phyloP scores from a whole-genome alignment of 805 yeast genomes.

The Metschnikowia kunwiensis region DNA sequence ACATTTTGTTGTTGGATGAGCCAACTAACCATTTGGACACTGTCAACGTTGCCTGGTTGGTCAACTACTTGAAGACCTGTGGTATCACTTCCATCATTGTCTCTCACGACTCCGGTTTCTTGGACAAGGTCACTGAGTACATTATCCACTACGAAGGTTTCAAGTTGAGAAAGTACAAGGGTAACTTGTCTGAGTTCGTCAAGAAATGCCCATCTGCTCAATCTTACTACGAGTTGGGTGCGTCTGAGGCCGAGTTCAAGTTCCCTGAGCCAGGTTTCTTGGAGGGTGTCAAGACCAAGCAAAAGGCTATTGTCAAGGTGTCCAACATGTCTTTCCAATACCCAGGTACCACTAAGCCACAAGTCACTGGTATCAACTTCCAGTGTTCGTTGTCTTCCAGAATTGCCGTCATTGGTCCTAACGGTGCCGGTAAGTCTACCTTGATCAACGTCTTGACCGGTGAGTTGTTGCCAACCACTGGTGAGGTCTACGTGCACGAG shows the following conservation, averaged over 20 bases:
- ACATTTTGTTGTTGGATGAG: conserved; percentile 95
- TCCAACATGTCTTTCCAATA: conserved; percentile 97
- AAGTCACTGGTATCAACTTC: conserved; percentile 87
- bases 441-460: conserved; percentile 98
- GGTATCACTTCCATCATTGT: conserved; percentile 98
- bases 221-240: conserved; percentile 98
- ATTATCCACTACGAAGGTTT: conserved; percentile 99
- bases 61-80: conserved; percentile 97
- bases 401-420: conserved; percentile 99
- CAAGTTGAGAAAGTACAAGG: conserved; percentile 99
- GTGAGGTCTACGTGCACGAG: conserved; percentile 99
- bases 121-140: conserved; percentile 95
- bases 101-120: conserved; percentile 99
- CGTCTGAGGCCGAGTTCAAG: conserved; percentile 91
- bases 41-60: conserved; percentile 99
- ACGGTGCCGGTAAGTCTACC: conserved; percentile 99
- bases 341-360: conserved; percentile 98
- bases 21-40: conserved; percentile 99
- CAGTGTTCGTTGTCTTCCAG: conserved; percentile 99
- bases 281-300: conserved; percentile 99
- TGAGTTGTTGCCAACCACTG: conserved; percentile 96
- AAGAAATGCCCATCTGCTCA: conserved; percentile 98
- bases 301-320: conserved; percentile 99
- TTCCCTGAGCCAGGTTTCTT: conserved; percentile 99
- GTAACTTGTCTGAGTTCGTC: conserved; percentile 98